Percentiles rank a stretch among this genome's conserved stretches.
These are phyloP conservation scores for Lepidopterella palustris DNA, from an alignment of 495 filamentous ascomycete species.

Conservation along the genomic window DNA sequence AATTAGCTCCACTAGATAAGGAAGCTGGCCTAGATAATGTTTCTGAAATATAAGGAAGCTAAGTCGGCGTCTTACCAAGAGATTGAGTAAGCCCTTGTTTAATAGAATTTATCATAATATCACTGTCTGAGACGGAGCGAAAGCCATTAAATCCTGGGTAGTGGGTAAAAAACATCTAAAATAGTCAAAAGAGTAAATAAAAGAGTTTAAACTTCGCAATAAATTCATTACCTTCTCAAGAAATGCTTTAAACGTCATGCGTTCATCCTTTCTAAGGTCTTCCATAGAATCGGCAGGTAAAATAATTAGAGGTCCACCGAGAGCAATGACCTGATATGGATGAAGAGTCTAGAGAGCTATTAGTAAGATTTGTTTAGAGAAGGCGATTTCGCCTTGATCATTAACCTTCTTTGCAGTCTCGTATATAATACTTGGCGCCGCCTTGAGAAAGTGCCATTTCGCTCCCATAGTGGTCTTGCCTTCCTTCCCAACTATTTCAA, in stretches of 20 bases:
- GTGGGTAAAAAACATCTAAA: not conserved
- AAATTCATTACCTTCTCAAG: slow-evolving; percentile 40
- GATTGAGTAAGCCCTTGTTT: slow-evolving; percentile 45
- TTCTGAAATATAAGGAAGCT: no score
- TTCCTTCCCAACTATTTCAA: not conserved
- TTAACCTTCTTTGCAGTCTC: not conserved
- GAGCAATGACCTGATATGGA: slow-evolving; percentile 39
- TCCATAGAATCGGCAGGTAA: slow-evolving; percentile 45
- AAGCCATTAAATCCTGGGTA: slow-evolving; percentile 43
- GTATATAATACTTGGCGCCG: not conserved
- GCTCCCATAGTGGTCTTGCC: not conserved
- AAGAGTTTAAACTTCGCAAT: slow-evolving; percentile 17
- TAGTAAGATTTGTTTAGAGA: no score
- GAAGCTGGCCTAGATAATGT: no score
- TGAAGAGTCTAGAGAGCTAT: not conserved
- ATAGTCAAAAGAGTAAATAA: slow-evolving; percentile 10
- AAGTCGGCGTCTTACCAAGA: slow-evolving; percentile 33
- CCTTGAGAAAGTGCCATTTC: not conserved
- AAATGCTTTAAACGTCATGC: slow-evolving; percentile 36
- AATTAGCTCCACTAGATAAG: slow-evolving; percentile 42
- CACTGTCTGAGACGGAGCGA: slow-evolving; percentile 37
- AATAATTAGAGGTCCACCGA: slow-evolving; percentile 37
- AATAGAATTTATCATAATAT: slow-evolving; percentile 39
- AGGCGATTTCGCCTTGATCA: not conserved
- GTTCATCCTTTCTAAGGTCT: slow-evolving; percentile 44